Percentiles rank a stretch among this genome's conserved stretches.
These are phyloP conservation scores for Mycena kentingensis DNA, from an alignment of 768 basidiomycete genomes.

Conservation along the genomic window DNA sequence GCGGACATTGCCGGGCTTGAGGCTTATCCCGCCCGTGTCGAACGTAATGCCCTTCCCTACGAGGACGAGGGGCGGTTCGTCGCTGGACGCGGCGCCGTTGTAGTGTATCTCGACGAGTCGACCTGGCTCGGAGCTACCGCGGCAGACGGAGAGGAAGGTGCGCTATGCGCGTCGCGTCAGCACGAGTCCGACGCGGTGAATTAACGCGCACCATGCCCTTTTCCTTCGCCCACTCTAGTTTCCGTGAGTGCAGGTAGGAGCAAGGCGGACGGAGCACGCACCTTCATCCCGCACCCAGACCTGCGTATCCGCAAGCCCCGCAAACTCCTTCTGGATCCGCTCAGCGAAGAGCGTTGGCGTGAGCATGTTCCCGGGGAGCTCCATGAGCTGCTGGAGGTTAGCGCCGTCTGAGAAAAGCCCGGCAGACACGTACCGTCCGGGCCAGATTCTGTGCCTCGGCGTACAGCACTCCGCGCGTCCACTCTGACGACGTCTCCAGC, in stretches of 20 bases:
- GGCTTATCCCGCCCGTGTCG: conserved; percentile 84
- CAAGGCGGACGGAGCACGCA: conserved; percentile 29
- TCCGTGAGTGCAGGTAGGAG: conserved; percentile 4
- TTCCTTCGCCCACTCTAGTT: conserved; percentile 73
- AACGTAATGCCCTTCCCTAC: conserved; percentile 93
- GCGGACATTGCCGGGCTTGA: conserved; percentile 74
- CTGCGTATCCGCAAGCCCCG: conserved; percentile 65
- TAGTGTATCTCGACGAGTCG: conserved; percentile 92
- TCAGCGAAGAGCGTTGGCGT: conserved; percentile 84
- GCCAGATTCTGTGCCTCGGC: conserved; percentile 80
- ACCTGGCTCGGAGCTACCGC: conserved; percentile 79
- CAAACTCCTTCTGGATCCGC: conserved; percentile 67
- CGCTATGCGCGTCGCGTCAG: conserved; percentile 49
- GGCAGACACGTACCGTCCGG: conserved; percentile 56
- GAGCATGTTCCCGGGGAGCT: conserved; percentile 83
- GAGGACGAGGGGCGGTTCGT: conserved; percentile 65
- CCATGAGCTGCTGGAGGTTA: conserved; percentile 59
- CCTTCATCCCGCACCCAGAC: conserved; percentile 75
- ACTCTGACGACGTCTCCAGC: conserved; percentile 51
- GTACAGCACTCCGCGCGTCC: conserved; percentile 75
- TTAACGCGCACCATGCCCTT: conserved; percentile 70
- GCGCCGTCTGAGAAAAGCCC: not conserved
- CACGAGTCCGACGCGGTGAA: not conserved
- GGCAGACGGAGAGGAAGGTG: conserved; percentile 85
- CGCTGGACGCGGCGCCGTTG: conserved; percentile 63